Base-by-base conservation (phyloP, 2,329 filamentous ascomycete species). In the Alternaria sp. region DNA sequence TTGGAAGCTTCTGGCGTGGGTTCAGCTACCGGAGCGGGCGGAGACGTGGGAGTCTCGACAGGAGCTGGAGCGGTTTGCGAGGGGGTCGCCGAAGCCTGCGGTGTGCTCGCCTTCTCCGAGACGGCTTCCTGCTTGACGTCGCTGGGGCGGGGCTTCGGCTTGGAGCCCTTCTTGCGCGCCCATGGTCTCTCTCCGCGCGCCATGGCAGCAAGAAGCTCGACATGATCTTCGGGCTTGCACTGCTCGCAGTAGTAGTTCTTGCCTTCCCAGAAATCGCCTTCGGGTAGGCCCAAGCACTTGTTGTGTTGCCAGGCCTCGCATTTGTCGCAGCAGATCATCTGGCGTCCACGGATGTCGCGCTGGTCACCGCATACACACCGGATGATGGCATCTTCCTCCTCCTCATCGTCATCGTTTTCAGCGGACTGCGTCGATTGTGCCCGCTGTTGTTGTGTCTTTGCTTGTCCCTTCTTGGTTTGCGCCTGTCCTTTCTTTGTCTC, bases 251-350 rank as follows among this genome's bases (percentile, higher is more conserved):
- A 96, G 82, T 99, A 99, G 22, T 68, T 69, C 60, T 68, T 73
- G 55, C 68, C 64, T 27, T 76, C 71, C 75, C 77, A 79, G 92
- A 86, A 62, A 91, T 72, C 66, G 32, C 90, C 87, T 70, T 92
- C 93, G 48, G 90, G 88, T 72, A 97, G 87, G 54, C 92, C 93
- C 84, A 99, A 92, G 77, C 95, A 99, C 65, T 96, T 90, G 74
- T 97, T 97, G 80, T 99, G 95, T 80, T 99, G 95, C 95, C 95
- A 99, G 43, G 91, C 94, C 50, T 88, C 89, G 80, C 95, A 99
- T 48, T 87, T 88, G 79, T 99, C 95, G 82, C 95, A 99, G 63
- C 92, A 93, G 73, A 99, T 97, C 93, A 97, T 98, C 54, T 93
- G 90, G 71, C 95, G 90, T 67, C 91, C 92, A 14, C 92, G 90